Evolutionary conservation across 2,329 filamentous ascomycete genomes (phyloP).

Genomic region (Blastomyces silverae): DNA sequence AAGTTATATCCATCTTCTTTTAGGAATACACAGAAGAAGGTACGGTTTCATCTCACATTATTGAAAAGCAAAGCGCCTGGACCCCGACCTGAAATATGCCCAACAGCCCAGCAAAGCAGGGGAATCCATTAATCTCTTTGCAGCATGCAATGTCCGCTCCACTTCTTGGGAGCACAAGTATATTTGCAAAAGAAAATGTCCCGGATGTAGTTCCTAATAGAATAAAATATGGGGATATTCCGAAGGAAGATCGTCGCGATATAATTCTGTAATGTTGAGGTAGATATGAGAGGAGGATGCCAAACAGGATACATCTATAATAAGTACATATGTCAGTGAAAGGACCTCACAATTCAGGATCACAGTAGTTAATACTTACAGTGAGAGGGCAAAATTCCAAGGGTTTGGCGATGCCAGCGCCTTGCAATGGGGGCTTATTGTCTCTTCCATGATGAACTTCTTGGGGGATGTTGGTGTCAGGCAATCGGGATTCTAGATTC

Average conservation of each 20-base stretch:
- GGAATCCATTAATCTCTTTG: conserved; percentile 67
- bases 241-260: conserved; percentile 74
- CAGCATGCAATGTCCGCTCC: conserved; percentile 81
- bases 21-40: not conserved
- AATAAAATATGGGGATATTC: conserved; percentile 92
- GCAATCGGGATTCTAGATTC: not conserved
- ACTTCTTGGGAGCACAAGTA: conserved; percentile 77
- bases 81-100: conserved; percentile 86
- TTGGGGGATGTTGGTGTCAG: not conserved
- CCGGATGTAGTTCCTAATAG: conserved; percentile 87
- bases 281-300: conserved; percentile 86
- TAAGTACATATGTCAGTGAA: conserved; percentile 21
- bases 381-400: conserved; percentile 49
- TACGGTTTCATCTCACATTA: conserved; percentile 61
- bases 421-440: conserved; percentile 40
- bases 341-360: not conserved
- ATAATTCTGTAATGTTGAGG: conserved; percentile 94
- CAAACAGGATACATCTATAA: conserved; percentile 65
- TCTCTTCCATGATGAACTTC: not conserved
- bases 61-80: conserved; percentile 85
- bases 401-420: conserved; percentile 48
- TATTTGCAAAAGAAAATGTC: conserved; percentile 85
- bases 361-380: conserved; percentile 38
- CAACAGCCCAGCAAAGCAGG: conserved; percentile 77
- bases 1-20: conserved; percentile 6